Base-by-base conservation (phyloP, 2,329 filamentous ascomycete species). In the Fusarium praegraminearum region DNA sequence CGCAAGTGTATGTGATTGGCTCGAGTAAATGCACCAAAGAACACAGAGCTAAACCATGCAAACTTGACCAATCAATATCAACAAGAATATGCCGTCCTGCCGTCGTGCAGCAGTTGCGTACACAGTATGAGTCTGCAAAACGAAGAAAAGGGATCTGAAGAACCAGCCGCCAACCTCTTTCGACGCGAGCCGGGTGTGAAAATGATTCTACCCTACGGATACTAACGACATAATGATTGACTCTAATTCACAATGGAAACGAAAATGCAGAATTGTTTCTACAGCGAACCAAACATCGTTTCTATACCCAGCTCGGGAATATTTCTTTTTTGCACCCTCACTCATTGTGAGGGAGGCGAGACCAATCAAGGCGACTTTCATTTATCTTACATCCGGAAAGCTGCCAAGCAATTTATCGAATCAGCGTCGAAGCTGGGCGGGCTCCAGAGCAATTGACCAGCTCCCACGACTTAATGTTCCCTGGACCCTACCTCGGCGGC, bases 21-120 rank as follows among this genome's bases (percentile, higher is more conserved):
- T 54, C 28, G 38, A 46, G 40, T 33, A 51, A n/a, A 50, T 64
- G 67, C 57, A 35, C 51, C 40, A 32, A 53, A 61, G 38, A 40
- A 59, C n/a, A 50, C 55, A 30, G 50, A 58, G 62, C 45, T 51
- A 38, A 33, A 44, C 62, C 55, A 40, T 66, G 55, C 38, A n/a
- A 55, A 36, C 36, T 30, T 65, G 46, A 30, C 68, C 72, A 74
- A 74, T 74, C 36, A 58, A 55, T 15, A 18, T 12, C 33, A 47
- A 12, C 35, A 58, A 38, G 55, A 57, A 55, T 55, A 61, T 65
- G 56, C 57, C 60, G 53, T 51, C 56, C 43, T 63, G 46, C 53
- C 49, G 45, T 53, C 20, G 9, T 61, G 49, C 46, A 55, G 30
- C 40, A 18, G 67, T 44, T 36, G 49, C 50, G 38, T 56, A 45